Conservation (phyloP, 345 rosid species). For the Arabis alpina region DNA sequence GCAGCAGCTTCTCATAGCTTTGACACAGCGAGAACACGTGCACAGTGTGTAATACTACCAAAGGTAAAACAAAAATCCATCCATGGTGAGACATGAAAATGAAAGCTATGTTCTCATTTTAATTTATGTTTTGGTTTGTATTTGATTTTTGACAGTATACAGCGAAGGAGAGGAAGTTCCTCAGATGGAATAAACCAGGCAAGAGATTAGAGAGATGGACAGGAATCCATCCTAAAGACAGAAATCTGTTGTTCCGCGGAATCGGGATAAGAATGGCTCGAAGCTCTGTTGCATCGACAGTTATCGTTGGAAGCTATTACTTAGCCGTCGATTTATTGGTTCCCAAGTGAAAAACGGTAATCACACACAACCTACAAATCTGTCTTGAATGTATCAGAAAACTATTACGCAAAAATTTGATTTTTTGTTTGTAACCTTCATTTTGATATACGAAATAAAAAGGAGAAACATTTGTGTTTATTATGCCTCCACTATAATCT, state of each 20-base stretch:
- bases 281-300: conserved; percentile 65
- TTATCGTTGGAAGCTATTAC: conserved; percentile 72
- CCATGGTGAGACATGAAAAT: neutral
- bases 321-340: conserved; percentile 53
- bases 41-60: conserved; percentile 85
- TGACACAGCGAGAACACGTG: conserved; percentile 82
- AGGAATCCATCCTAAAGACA: conserved; percentile 94
- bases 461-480: neutral
- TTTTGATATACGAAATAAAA: neutral
- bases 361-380: neutral
- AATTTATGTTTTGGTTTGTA: neutral
- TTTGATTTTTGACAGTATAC: conserved; percentile 50
- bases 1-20: conserved; percentile 95
- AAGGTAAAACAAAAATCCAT: conserved; percentile 52
- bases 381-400: neutral
- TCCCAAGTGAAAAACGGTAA: conserved; percentile 37
- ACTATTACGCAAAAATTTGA: neutral
- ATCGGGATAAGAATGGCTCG: conserved; percentile 70
- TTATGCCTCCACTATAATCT: neutral
- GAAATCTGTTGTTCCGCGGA: conserved; percentile 70
- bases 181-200: conserved; percentile 80
- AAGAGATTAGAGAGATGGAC: conserved; percentile 74
- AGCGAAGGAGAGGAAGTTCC: conserved; percentile 71
- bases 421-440: neutral
- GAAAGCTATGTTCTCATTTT: neutral